phyloP scores from a whole-genome alignment of 1,284 basidiomycete species.

The Trichosporon ovoides region DNA sequence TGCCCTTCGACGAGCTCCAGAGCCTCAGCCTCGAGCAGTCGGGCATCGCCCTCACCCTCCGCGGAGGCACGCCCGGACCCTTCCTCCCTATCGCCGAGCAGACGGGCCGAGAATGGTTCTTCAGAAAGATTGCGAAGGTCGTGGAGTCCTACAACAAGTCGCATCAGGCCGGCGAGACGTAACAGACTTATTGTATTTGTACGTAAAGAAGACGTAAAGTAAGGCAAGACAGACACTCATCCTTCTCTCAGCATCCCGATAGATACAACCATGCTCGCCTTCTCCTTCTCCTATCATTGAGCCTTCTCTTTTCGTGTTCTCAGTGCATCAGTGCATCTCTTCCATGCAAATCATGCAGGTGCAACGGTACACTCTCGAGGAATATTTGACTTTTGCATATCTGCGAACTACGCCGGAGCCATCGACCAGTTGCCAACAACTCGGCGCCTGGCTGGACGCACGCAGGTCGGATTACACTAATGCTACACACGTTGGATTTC shows the following conservation, averaged over 20 bases:
- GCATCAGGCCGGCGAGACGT: conserved; percentile 17
- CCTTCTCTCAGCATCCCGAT: too few species aligned
- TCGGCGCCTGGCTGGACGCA: neutral
- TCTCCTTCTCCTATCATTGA: too few species aligned
- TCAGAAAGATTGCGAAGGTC: conserved; percentile 53
- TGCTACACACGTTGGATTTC: conserved; percentile 12
- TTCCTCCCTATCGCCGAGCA: conserved; percentile 55
- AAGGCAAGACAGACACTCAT: too few species aligned
- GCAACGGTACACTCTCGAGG: neutral
- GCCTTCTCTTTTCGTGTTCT: too few species aligned
- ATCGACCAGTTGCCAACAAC: neutral
- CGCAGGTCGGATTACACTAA: conserved; percentile 3
- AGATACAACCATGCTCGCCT: too few species aligned
- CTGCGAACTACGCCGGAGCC: neutral
- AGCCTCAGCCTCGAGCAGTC: conserved; percentile 83
- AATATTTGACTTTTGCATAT: neutral
- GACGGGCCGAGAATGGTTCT: conserved; percentile 55
- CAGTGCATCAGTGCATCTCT: neutral
- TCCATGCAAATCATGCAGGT: neutral
- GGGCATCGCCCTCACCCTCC: conserved; percentile 74
- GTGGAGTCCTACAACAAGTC: conserved; percentile 41
- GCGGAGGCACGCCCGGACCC: conserved; percentile 54
- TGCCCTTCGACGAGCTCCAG: conserved; percentile 79
- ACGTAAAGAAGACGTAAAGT: too few species aligned
- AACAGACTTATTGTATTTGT: neutral